Evolutionary conservation across 345 rosid genomes (phyloP).

Genomic region (Mercurialis annua): DNA sequence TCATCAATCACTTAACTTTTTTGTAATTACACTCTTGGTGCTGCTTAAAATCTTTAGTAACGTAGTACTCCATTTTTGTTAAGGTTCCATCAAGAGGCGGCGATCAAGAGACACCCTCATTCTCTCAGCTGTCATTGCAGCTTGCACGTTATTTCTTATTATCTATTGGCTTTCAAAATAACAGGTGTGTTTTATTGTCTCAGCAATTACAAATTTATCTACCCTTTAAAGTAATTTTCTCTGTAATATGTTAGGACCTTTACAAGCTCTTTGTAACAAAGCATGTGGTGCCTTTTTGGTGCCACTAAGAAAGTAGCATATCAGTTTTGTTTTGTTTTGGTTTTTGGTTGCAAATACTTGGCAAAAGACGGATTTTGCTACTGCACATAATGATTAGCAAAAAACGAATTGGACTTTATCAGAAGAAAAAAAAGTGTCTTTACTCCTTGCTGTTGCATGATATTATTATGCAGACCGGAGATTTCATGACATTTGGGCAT

Average conservation of each 20-base stretch:
- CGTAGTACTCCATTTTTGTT: background rate
- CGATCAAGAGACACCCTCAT: conserved; percentile 86
- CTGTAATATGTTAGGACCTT: conserved; percentile 34
- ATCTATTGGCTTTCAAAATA: conserved; percentile 94
- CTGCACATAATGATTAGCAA: background rate
- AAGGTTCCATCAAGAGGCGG: conserved; percentile 83
- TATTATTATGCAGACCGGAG: conserved; percentile 6
- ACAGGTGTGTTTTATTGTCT: conserved; percentile 13
- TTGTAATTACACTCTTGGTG: background rate
- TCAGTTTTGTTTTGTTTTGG: conserved; percentile 4
- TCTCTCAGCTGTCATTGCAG: conserved; percentile 88
- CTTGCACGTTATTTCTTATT: conserved; percentile 84
- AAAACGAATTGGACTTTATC: background rate
- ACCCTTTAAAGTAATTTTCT: conserved; percentile 33
- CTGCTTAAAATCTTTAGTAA: conserved; percentile 7
- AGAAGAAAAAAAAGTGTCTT: background rate
- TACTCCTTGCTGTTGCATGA: background rate
- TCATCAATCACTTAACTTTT: conserved; percentile 7
- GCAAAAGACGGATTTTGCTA: too few relatives aligned
- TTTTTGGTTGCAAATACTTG: background rate
- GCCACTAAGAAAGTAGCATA: conserved; percentile 13
- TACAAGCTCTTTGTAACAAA: conserved; percentile 14
- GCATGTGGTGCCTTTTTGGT: conserved; percentile 11
- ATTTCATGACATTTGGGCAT: conserved; percentile 12
- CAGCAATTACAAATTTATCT: conserved; percentile 10